Conservation (phyloP, 441 rosid genomes). For the Aquilaria agallochum region DNA sequence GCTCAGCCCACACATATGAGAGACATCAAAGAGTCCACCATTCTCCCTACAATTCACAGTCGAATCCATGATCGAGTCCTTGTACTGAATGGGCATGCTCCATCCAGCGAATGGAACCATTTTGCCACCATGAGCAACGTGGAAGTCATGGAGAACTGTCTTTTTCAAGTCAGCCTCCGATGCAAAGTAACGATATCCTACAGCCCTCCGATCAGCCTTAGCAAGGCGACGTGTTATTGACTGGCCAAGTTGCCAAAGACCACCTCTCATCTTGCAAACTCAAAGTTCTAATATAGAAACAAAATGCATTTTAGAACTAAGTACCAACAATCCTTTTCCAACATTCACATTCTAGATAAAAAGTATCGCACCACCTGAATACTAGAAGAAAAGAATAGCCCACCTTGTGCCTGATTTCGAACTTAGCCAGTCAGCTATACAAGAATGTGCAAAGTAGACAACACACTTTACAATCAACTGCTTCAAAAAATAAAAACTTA, state of each 20-base stretch:
- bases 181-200: conserved; percentile 58
- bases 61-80: conserved; percentile 97
- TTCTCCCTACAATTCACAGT: conserved; percentile 85
- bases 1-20: conserved; percentile 97
- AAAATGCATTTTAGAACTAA: conserved; percentile 1
- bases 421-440: too few species aligned
- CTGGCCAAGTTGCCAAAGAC: conserved; percentile 94
- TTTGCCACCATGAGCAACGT: conserved; percentile 74
- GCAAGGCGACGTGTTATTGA: conserved; percentile 78
- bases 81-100: conserved; percentile 99
- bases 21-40: conserved; percentile 87
- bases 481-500: too few species aligned
- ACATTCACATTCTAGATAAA: too few species aligned
- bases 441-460: too few species aligned
- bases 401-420: too few species aligned
- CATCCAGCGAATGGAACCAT: conserved; percentile 99
- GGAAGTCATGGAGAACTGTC: conserved; percentile 86
- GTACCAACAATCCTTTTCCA: background rate
- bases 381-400: too few species aligned
- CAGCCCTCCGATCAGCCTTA: conserved; percentile 64
- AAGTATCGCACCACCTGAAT: too few species aligned
- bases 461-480: too few species aligned
- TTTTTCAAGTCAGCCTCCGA: conserved; percentile 82
- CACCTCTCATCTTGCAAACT: conserved; percentile 73
- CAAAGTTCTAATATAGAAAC: conserved; percentile 23